Conservation (phyloP, 2,329 filamentous ascomycete genomes). For the Fonsecaea multimorphosa region DNA sequence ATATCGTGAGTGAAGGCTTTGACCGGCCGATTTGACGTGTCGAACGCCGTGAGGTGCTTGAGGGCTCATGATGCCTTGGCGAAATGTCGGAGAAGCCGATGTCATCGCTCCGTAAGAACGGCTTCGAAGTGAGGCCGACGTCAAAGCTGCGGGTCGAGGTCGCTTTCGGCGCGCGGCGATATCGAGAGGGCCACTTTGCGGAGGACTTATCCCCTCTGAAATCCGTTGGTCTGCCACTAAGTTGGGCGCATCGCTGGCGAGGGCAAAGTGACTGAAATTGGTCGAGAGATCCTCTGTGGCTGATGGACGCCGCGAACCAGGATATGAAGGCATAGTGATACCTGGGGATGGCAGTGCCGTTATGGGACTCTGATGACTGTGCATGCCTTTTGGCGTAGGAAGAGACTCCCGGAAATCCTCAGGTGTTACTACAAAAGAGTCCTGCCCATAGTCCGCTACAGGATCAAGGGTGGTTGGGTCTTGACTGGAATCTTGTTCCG, state of each 20-base stretch:
- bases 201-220: conserved; percentile 61
- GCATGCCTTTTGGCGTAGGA: conserved; percentile 28
- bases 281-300: conserved; percentile 36
- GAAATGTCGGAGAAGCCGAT: conserved; percentile 50
- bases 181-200: conserved; percentile 50
- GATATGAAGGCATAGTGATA: conserved; percentile 36
- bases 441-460: conserved; percentile 22
- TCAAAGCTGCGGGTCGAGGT: conserved; percentile 54
- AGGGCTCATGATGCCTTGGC: conserved; percentile 44
- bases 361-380: conserved; percentile 21
- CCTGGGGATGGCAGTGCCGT: conserved; percentile 32
- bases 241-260: conserved; percentile 30
- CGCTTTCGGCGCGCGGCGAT: conserved; percentile 55
- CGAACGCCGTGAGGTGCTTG: conserved; percentile 48
- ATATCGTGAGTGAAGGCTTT: conserved; percentile 53
- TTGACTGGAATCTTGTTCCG: conserved; percentile 19
- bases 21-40: conserved; percentile 53
- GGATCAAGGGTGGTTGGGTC: conserved; percentile 9
- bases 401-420: conserved; percentile 31
- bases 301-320: conserved; percentile 36
- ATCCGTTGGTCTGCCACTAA: conserved; percentile 55
- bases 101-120: conserved; percentile 48
- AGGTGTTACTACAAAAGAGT: conserved; percentile 32
- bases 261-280: conserved; percentile 37
- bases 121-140: conserved; percentile 47